Percentiles rank a stretch among this genome's conserved stretches.
Evolutionary conservation across 148 eudicot species (phyloP).

Genomic region (Amaranthus palmeri): DNA sequence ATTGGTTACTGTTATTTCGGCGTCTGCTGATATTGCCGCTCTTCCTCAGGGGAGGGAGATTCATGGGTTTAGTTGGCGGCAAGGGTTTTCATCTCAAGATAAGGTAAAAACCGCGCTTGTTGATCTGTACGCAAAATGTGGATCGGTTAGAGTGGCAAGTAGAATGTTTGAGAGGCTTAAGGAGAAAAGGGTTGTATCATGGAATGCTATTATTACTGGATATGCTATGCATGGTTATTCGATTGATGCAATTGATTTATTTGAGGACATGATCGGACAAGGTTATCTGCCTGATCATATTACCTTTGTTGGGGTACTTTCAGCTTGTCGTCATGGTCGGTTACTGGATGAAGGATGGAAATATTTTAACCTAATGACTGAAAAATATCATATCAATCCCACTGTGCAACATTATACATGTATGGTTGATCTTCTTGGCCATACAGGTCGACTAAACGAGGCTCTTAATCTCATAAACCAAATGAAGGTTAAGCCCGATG

Average conservation of each 20-base stretch:
- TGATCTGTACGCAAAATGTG: conserved; percentile 65
- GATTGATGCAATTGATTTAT: conserved; percentile 45
- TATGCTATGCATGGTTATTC: conserved; percentile 66
- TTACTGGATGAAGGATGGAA: conserved; percentile 55
- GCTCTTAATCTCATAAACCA: conserved; percentile 41
- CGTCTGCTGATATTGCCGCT: conserved; percentile 61
- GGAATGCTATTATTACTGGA: conserved; percentile 73
- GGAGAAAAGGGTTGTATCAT: conserved; percentile 51
- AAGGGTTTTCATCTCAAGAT: conserved; percentile 48
- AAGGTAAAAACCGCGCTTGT: conserved; percentile 59
- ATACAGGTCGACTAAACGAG: conserved; percentile 43
- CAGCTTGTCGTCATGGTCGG: conserved; percentile 83
- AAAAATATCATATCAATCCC: conserved; percentile 40
- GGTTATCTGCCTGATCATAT: conserved; percentile 56
- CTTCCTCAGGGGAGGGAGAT: conserved; percentile 62
- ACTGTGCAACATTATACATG: conserved; percentile 60
- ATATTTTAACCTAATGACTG: conserved; percentile 47
- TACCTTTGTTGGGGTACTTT: conserved; percentile 72
- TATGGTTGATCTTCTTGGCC: conserved; percentile 63
- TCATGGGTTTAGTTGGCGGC: conserved; percentile 60
- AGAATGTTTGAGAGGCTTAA: conserved; percentile 40
- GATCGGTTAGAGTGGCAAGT: conserved; percentile 42
- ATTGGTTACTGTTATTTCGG: conserved; percentile 59
- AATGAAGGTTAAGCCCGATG: conserved; percentile 47
- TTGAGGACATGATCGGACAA: conserved; percentile 44